Percentiles rank a stretch among this genome's conserved stretches.
Conservation (phyloP, 768 basidiomycete genomes). For the Tephrocybe sp. region DNA sequence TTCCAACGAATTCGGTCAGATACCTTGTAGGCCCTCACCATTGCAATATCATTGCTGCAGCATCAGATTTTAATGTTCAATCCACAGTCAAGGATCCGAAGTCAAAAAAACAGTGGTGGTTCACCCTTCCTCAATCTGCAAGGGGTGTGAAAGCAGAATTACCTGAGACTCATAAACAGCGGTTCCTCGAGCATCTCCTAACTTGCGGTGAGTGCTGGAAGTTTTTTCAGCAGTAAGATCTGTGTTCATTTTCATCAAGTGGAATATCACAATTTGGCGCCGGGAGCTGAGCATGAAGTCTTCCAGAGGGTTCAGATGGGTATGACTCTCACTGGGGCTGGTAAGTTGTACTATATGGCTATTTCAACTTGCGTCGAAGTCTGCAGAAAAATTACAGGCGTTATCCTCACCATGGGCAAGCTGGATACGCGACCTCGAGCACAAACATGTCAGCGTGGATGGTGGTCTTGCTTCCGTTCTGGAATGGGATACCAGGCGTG, state of each 20-base stretch:
- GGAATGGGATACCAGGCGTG: constrained; percentile 64
- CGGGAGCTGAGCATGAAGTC: constrained; percentile 68
- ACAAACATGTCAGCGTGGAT: constrained; percentile 52
- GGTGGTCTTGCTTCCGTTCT: constrained; percentile 57
- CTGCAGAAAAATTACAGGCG: constrained; percentile 74
- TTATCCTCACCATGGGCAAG: constrained; percentile 67
- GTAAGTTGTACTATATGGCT: constrained; percentile 30
- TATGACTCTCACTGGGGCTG: constrained; percentile 69
- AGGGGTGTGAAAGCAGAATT: constrained; percentile 46
- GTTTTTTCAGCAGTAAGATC: not conserved
- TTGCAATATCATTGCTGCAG: not conserved
- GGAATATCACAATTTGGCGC: constrained; percentile 58
- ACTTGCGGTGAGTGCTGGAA: constrained; percentile 53
- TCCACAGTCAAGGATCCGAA: constrained; percentile 49
- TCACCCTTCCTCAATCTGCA: constrained; percentile 45
- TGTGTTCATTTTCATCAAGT: constrained; percentile 35
- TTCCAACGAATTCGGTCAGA: constrained; percentile 4
- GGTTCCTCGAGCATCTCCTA: constrained; percentile 55
- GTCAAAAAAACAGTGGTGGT: constrained; percentile 66
- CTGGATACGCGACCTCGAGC: constrained; percentile 62
- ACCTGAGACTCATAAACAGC: constrained; percentile 46
- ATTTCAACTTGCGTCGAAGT: not conserved
- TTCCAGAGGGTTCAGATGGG: constrained; percentile 84
- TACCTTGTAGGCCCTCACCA: constrained; percentile 18
- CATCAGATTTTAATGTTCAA: not conserved